Percentiles rank a stretch among this genome's conserved stretches.
phyloP scores from a whole-genome alignment of 331 rosid species.

The Saraca asoca region DNA sequence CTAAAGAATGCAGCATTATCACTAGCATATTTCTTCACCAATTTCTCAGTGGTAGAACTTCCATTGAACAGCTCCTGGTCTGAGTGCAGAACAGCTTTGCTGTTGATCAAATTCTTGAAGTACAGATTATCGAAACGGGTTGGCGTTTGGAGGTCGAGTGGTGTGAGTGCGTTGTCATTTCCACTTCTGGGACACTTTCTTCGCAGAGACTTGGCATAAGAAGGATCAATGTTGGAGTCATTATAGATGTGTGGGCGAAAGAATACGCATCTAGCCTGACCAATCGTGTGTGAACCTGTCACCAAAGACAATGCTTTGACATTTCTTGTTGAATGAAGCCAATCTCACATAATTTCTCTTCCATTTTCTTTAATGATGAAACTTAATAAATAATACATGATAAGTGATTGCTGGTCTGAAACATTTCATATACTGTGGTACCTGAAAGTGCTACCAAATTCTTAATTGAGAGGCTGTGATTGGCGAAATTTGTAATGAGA shows the following conservation, averaged over 20 bases:
- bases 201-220: conserved; percentile 40
- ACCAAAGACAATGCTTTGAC: neutral
- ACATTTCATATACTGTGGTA: neutral
- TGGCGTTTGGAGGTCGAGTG: conserved; percentile 51
- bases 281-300: conserved; percentile 67
- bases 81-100: conserved; percentile 52
- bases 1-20: conserved; percentile 30
- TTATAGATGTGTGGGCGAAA: conserved; percentile 52
- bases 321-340: too few relatives aligned
- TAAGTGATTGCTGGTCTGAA: too few relatives aligned
- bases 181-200: conserved; percentile 44
- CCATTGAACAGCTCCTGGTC: conserved; percentile 51
- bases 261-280: conserved; percentile 50
- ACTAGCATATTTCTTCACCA: conserved; percentile 43
- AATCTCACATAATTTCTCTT: too few relatives aligned
- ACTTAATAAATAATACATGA: too few relatives aligned
- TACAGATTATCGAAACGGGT: conserved; percentile 47
- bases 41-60: conserved; percentile 25
- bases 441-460: conserved; percentile 64
- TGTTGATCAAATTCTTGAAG: conserved; percentile 35
- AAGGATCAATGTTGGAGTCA: conserved; percentile 49
- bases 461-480: conserved; percentile 46
- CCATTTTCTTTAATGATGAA: too few relatives aligned
- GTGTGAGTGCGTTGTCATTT: conserved; percentile 34
- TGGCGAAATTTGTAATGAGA: conserved; percentile 43